Evolutionary conservation across 805 yeast species (phyloP).

Genomic region (Ogataea degrootiae): DNA sequence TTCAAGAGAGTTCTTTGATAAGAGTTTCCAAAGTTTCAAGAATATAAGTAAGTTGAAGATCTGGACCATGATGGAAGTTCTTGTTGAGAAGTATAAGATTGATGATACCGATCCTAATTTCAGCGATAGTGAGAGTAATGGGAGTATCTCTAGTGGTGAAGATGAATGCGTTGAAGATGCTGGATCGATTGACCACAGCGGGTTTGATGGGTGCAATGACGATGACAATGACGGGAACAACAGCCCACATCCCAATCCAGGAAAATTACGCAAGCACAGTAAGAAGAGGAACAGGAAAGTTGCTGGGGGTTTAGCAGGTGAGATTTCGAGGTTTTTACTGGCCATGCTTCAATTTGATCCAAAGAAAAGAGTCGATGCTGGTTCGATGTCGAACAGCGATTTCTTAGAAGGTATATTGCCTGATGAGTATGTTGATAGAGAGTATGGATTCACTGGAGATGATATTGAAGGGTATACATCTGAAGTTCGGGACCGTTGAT

Average conservation of each 20-base stretch:
- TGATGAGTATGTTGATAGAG: slow-evolving; percentile 22
- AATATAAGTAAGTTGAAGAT: slow-evolving; percentile 44
- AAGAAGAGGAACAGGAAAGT: too few species aligned
- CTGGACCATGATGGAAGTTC: slow-evolving; percentile 47
- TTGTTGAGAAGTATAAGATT: slow-evolving; percentile 46
- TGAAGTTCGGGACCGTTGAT: slow-evolving; percentile 9
- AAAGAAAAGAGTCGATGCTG: slow-evolving; percentile 48
- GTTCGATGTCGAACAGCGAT: slow-evolving; percentile 47
- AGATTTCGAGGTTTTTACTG: slow-evolving; percentile 42
- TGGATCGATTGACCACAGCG: too few species aligned
- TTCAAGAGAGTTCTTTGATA: slow-evolving; percentile 38
- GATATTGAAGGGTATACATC: slow-evolving; percentile 29
- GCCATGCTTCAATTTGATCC: slow-evolving; percentile 49
- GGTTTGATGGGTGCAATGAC: too few species aligned
- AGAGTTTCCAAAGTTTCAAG: slow-evolving; percentile 30
- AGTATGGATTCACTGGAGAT: slow-evolving; percentile 28
- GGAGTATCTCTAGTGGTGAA: too few species aligned
- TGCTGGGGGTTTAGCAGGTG: slow-evolving; percentile 29
- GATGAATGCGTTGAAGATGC: background rate
- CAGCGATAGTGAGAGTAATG: too few species aligned
- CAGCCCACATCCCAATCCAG: too few species aligned
- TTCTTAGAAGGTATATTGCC: slow-evolving; percentile 37
- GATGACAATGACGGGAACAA: too few species aligned
- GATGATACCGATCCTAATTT: slow-evolving; percentile 11
- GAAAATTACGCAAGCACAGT: too few species aligned